Evolutionary conservation across 108 stramenopile genomes (phyloP), one percentile per base, ranked within the genome.

Genomic region (Asterionellopsis glacialis): DNA sequence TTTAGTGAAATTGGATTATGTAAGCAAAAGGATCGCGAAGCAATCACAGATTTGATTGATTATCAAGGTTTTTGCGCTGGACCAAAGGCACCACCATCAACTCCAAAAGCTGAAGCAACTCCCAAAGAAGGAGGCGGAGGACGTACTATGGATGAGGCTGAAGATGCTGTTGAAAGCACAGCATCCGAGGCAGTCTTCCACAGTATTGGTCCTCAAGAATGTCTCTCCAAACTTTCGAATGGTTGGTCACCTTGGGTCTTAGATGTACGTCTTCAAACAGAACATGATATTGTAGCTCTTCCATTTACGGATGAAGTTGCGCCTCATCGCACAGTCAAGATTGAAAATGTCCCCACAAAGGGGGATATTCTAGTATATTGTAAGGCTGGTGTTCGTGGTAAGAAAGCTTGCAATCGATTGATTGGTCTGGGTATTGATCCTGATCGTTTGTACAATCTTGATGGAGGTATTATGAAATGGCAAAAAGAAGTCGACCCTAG

Each of bases 241-340:
- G 95, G 95, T n/a, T 96, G 95, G 95, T 70, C 88, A 9, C 95
- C 95, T 0, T 96, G 82, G 83, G 94, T 95, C 18, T 47, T 96
- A 22, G 96, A 96, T 68, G 95, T 96, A 9, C 82, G 96, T 54
- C 64, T 96, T 45, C 79, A 80, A 22, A 79, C 93, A 24, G 96
- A 96, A 76, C 77, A 94, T 50, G 92, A 94, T 49, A 96, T 96
- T 67, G 84, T 90, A 26, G 67, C 80, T n/a, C 82, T 96, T 22
- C 96, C 96, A 7, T 96, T 96, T 64, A 92, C 91, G 1, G 96
- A 96, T 63, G 41, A 52, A 13, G 88, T 95, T 45, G 73, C 74
- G 14, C 93, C 93, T 2, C 94, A 96, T 61, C 70, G 94, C 13
- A 79, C 75, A 49, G 90, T 96, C 14, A 69, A 66, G 11, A 52